These are phyloP conservation scores for Termitomyces eurrhizus DNA, from an alignment of 768 basidiomycete genomes.

Conservation along the genomic window DNA sequence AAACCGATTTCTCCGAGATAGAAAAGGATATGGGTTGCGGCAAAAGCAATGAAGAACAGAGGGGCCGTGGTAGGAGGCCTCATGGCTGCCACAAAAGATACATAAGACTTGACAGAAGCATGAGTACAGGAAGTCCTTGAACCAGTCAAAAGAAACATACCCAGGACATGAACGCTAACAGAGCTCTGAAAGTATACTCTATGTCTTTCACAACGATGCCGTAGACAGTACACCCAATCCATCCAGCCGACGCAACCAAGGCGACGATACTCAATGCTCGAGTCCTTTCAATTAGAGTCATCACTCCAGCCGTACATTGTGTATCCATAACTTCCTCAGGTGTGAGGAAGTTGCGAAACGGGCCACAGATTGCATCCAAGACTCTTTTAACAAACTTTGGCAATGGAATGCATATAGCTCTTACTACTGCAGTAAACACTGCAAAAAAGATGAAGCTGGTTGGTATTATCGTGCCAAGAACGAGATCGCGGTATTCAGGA, in stretches of 20 bases:
- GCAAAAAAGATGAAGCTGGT: constrained; percentile 25
- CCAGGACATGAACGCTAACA: constrained; percentile 43
- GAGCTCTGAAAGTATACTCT: constrained; percentile 20
- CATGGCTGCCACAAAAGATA: constrained; percentile 31
- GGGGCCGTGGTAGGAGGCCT: constrained; percentile 48
- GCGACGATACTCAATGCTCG: constrained; percentile 34
- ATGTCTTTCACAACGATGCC: constrained; percentile 23
- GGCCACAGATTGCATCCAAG: constrained; percentile 26
- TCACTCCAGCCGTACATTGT: constrained; percentile 21
- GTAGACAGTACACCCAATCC: constrained; percentile 40
- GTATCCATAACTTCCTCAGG: constrained; percentile 47
- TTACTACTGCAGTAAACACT: constrained; percentile 26
- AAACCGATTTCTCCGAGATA: constrained; percentile 34
- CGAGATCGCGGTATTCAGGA: neutral
- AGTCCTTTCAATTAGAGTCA: constrained; percentile 25
- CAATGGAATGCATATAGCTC: constrained; percentile 7
- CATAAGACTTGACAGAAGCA: constrained; percentile 35
- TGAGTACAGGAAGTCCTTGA: neutral
- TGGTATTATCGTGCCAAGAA: constrained; percentile 20
- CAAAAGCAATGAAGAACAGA: constrained; percentile 45
- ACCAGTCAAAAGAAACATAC: constrained; percentile 29
- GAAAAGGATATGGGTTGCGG: constrained; percentile 30
- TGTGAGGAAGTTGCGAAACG: constrained; percentile 50
- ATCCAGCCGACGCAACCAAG: constrained; percentile 33
- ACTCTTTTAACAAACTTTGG: constrained; percentile 23